Evolutionary conservation across 495 filamentous ascomycete species (phyloP), one percentile per base, ranked within the genome.

Genomic region (Neurospora tetraspora): DNA sequence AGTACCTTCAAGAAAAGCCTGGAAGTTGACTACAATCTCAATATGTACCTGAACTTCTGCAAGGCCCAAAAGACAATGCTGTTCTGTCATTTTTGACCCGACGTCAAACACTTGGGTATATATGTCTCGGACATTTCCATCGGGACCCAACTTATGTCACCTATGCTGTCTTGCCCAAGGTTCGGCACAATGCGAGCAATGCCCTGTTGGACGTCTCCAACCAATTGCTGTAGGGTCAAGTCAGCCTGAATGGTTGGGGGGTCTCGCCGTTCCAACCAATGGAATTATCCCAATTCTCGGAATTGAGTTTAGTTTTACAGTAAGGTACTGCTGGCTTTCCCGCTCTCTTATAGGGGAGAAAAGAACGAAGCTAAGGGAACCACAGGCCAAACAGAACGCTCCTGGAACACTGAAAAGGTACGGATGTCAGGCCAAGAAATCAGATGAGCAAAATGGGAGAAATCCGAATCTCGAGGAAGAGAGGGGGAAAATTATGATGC

Each of bases 401-500:
- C 23, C 53, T 34, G 4, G 14, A 34, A 65, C 6, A 23, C 53
- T 65, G 14, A 65, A 65, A 65, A 65, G 53, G 53, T 34, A 65
- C 53, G 53, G 53, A 65, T 65, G 53, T 34, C 14, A 31, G 53
- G 53, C 53, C 53, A 34, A 65, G 53, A 34, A 31, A 18, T 18
- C 3, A 18, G 14, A 18, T 65, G 27, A 65, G 27, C 53, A 16
- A 65, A 31, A 36, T 16, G 23, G 27, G 53, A 36, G 5, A 36
- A 65, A 16, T 61, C 53, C 27, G 53, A 65, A 65, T 34, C 12
- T 34, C 12, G 14, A 65, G 27, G 53, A 16, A 34, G 53, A 31
- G 53, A 61, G 53, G 53, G 53, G 53, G 53, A 76, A 76, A 68
- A 68, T 73, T 80, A 77, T 76, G 74, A 80, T 81, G 77, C 76